Evolutionary conservation across 1,284 basidiomycete species (phyloP).

Genomic region (Trichosporon asahii): DNA sequence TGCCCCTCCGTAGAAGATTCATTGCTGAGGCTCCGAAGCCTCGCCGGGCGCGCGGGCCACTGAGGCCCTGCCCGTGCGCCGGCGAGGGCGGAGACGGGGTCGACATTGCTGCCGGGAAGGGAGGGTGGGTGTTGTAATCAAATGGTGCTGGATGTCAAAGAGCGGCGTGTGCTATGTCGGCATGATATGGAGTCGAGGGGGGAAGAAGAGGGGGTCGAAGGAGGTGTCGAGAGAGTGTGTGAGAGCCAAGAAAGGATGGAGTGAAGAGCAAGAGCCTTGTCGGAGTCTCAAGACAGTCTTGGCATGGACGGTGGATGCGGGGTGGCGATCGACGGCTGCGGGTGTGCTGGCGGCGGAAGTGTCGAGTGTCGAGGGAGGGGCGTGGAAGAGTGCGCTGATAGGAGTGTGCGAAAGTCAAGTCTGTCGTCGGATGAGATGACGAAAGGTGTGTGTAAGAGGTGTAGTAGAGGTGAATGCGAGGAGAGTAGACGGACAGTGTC

Average conservation of each 20-base stretch:
- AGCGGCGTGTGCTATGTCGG: constrained; percentile 1
- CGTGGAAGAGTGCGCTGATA: too few relatives aligned
- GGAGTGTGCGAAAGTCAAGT: too few relatives aligned
- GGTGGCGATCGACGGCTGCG: background rate
- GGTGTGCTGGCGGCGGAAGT: background rate
- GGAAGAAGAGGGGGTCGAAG: background rate
- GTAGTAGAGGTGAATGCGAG: background rate
- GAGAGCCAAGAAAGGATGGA: background rate
- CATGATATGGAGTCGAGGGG: background rate
- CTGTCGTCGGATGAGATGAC: too few relatives aligned
- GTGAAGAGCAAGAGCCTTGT: background rate
- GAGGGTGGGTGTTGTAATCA: background rate
- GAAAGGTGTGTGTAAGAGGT: too few relatives aligned
- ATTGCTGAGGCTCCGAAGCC: background rate
- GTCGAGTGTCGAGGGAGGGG: background rate
- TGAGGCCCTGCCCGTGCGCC: background rate
- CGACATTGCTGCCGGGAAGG: constrained; percentile 3
- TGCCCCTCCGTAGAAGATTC: background rate
- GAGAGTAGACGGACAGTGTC: background rate
- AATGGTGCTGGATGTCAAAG: background rate
- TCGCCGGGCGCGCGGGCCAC: background rate
- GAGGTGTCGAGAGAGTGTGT: background rate
- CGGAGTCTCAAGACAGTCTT: constrained; percentile 1
- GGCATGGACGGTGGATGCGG: background rate
- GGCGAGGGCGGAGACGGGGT: background rate